These are phyloP conservation scores for Agaricus bisporus DNA, from an alignment of 768 basidiomycete genomes.

Conservation along the genomic window DNA sequence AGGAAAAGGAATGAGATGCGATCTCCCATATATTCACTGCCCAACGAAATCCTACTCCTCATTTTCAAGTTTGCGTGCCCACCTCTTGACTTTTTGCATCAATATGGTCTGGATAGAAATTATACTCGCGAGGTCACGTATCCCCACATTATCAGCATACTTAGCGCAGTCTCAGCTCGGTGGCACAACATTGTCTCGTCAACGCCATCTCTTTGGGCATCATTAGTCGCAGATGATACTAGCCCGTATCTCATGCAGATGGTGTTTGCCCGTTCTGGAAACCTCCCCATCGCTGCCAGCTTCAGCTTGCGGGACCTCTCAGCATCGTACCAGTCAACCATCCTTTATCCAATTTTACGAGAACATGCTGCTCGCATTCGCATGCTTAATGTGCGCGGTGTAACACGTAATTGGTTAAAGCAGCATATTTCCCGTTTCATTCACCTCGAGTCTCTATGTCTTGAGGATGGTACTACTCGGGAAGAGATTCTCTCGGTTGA, in stretches of 20 bases:
- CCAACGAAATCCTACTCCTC: background rate
- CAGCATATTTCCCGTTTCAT: background rate
- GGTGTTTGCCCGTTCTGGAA: no score
- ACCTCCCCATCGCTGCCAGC: no score
- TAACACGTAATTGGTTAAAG: no score
- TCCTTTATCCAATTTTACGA: no score
- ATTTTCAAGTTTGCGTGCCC: background rate
- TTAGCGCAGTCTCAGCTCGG: background rate
- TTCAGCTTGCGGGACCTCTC: no score
- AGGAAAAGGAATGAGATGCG: background rate
- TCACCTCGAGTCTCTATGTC: background rate
- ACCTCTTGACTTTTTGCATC: background rate
- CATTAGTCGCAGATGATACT: background rate
- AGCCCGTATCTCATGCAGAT: no score
- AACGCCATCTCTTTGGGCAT: background rate
- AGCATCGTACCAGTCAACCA: no score
- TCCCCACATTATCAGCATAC: background rate
- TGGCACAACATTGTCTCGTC: background rate
- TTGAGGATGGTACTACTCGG: no score
- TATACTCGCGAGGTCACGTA: no score
- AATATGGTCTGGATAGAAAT: background rate
- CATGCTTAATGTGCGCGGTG: no score
- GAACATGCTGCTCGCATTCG: no score
- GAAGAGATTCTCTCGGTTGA: background rate
- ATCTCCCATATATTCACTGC: constrained; percentile 1